These are phyloP conservation scores for Entamoeba invadens DNA, from an alignment of 208 protist species.

Conservation along the genomic window DNA sequence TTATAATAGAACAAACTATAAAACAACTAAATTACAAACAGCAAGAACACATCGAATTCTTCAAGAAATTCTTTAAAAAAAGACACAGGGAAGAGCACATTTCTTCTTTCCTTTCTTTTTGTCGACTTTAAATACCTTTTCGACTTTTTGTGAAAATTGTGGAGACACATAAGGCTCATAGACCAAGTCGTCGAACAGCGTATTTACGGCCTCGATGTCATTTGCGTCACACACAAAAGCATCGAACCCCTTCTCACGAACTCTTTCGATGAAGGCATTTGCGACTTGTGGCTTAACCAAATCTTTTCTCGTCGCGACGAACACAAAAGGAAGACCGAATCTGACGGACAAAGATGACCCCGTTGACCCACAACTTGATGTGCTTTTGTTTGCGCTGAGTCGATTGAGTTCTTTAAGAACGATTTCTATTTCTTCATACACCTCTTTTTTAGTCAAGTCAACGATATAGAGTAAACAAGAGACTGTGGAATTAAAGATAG, in stretches of 20 bases:
- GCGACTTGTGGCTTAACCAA: neutral
- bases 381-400: neutral
- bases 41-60: no score
- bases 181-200: neutral
- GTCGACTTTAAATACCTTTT: no score
- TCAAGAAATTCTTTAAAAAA: no score
- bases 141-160: no score
- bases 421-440: neutral
- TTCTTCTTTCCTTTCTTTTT: no score
- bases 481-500: neutral
- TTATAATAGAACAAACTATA: no score
- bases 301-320: neutral
- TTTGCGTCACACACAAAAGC: neutral
- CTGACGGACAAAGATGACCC: neutral
- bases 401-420: no score
- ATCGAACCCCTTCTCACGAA: neutral
- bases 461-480: neutral
- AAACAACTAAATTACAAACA: no score
- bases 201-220: neutral
- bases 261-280: neutral
- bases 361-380: neutral
- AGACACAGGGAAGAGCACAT: no score
- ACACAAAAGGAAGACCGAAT: neutral
- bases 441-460: neutral
- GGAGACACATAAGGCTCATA: no score